Conservation (phyloP, 306 rosid species). For the Sicyos edulis region DNA sequence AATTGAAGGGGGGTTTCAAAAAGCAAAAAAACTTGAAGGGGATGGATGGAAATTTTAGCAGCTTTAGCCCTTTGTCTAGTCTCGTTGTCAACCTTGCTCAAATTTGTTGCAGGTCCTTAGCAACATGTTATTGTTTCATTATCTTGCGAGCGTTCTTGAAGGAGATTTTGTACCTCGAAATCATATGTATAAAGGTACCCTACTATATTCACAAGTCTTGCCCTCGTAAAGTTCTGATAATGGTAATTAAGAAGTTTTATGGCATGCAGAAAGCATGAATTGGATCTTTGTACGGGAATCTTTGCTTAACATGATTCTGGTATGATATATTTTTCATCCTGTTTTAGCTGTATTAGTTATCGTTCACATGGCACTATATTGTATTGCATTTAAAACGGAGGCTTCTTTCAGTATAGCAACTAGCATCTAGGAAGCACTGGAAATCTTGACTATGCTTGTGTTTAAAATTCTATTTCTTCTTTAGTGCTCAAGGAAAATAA, state of each 20-base stretch:
- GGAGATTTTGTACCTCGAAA: slow-evolving; percentile 66
- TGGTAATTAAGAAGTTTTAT: slow-evolving; percentile 25
- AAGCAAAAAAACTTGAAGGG: neutral
- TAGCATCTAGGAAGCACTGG: slow-evolving; percentile 18
- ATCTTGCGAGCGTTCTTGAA: slow-evolving; percentile 63
- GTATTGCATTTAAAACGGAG: neutral
- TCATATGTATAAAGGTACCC: slow-evolving; percentile 41
- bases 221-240: neutral
- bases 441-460: slow-evolving; percentile 13
- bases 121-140: slow-evolving; percentile 66
- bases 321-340: slow-evolving; percentile 24
- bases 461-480: slow-evolving; percentile 26
- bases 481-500: slow-evolving; percentile 71
- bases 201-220: slow-evolving; percentile 20
- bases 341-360: neutral
- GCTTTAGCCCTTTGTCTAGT: neutral
- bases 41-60: neutral
- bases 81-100: slow-evolving; percentile 9
- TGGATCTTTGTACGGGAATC: slow-evolving; percentile 82
- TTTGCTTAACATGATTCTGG: slow-evolving; percentile 65
- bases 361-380: neutral
- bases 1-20: neutral
- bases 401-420: neutral
- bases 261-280: slow-evolving; percentile 47
- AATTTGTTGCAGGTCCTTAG: slow-evolving; percentile 49